Conservation (phyloP, 2,329 filamentous ascomycete genomes). For the Trichoderma sp. region DNA sequence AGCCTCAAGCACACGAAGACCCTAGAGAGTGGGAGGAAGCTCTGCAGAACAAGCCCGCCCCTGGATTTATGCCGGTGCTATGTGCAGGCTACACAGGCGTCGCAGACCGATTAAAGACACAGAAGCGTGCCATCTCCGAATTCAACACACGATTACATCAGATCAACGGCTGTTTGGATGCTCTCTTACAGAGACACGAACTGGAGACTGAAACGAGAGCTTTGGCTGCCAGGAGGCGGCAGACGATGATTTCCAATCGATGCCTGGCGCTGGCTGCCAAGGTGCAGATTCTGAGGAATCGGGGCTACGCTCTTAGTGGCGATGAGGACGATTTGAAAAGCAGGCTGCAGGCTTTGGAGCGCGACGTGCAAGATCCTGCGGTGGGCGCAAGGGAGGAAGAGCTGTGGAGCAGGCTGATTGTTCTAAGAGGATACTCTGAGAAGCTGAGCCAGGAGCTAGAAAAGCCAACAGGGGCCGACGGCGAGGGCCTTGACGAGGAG, state of each 20-base stretch:
- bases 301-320: slow-evolving; percentile 77
- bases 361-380: slow-evolving; percentile 71
- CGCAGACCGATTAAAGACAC: slow-evolving; percentile 70
- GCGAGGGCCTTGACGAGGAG: slow-evolving; percentile 66
- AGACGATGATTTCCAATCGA: slow-evolving; percentile 71
- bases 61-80: slow-evolving; percentile 75
- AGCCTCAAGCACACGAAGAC: slow-evolving; percentile 69
- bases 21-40: slow-evolving; percentile 83
- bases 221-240: slow-evolving; percentile 70
- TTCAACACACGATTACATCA: slow-evolving; percentile 75
- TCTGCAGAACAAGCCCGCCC: slow-evolving; percentile 74
- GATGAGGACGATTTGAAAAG: slow-evolving; percentile 78
- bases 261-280: slow-evolving; percentile 75
- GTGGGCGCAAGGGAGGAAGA: slow-evolving; percentile 77
- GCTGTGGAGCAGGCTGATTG: slow-evolving; percentile 80
- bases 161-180: slow-evolving; percentile 73
- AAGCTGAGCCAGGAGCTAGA: slow-evolving; percentile 74
- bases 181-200: slow-evolving; percentile 75
- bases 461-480: slow-evolving; percentile 60
- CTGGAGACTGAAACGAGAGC: slow-evolving; percentile 74
- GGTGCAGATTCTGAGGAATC: slow-evolving; percentile 77
- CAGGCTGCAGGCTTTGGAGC: slow-evolving; percentile 69
- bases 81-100: slow-evolving; percentile 73
- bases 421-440: slow-evolving; percentile 71
- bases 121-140: slow-evolving; percentile 67